A percentile compares a stretch with the other conserved stretches of the same genome.
Evolutionary conservation across 2,329 filamentous ascomycete genomes (phyloP).

Genomic region (Penicillium italicum): DNA sequence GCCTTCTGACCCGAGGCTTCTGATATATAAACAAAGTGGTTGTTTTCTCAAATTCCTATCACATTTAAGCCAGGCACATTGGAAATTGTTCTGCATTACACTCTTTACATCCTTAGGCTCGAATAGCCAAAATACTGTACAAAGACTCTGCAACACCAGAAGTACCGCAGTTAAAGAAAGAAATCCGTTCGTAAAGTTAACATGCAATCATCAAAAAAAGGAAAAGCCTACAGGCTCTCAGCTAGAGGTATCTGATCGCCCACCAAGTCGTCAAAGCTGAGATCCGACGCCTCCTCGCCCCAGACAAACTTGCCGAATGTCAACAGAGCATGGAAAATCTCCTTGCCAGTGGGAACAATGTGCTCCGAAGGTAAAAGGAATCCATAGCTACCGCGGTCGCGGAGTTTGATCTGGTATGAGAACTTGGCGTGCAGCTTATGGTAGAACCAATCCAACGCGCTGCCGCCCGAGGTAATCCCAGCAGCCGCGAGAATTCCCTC

Average conservation of each 20-base stretch:
- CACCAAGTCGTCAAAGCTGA: not conserved
- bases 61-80: not conserved
- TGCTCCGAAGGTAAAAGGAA: constrained; percentile 83
- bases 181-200: constrained; percentile 1
- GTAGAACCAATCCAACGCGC: constrained; percentile 92
- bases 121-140: not conserved
- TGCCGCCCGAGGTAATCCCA: constrained; percentile 75
- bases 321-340: constrained; percentile 76
- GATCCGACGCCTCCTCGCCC: constrained; percentile 10
- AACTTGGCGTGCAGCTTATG: constrained; percentile 77
- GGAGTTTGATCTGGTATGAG: constrained; percentile 87
- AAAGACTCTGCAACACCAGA: not conserved
- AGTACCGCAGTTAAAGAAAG: not conserved
- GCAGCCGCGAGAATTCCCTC: constrained; percentile 62
- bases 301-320: constrained; percentile 71
- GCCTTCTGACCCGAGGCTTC: no score
- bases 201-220: constrained; percentile 5
- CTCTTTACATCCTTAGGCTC: not conserved
- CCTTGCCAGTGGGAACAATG: constrained; percentile 84
- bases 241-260: constrained; percentile 12
- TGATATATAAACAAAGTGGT: not conserved
- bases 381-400: constrained; percentile 90
- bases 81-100: not conserved
- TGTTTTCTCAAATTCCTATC: not conserved
- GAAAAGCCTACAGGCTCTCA: not conserved